phyloP scores from a whole-genome alignment of 139 green algal species.

The Volvox africanus region DNA sequence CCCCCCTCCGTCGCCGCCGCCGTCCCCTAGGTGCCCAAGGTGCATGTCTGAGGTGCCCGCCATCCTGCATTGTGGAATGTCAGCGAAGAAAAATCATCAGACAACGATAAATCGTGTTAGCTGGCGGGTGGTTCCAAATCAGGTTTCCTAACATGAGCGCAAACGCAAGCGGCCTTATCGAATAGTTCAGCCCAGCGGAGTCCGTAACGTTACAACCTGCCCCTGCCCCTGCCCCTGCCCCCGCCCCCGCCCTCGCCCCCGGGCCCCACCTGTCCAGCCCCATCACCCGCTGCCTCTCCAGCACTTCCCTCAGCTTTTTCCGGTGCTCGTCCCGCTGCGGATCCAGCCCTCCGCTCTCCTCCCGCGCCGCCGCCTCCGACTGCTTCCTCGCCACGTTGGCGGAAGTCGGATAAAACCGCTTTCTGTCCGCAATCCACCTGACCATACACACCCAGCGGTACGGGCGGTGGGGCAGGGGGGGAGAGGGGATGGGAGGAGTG shows the following conservation, averaged over 20 bases:
- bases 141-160: too few relatives aligned
- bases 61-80: background rate
- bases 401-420: constrained; percentile 58
- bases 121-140: too few relatives aligned
- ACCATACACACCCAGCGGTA: too few relatives aligned
- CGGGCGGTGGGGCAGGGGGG: too few relatives aligned
- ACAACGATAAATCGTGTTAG: too few relatives aligned
- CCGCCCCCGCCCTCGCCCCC: background rate
- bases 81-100: too few relatives aligned
- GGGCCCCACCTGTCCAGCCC: constrained; percentile 48
- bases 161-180: too few relatives aligned
- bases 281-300: constrained; percentile 59
- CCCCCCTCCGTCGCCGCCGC: background rate
- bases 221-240: background rate
- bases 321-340: constrained; percentile 32
- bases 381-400: constrained; percentile 49
- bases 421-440: constrained; percentile 67
- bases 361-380: constrained; percentile 6
- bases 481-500: too few relatives aligned
- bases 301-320: constrained; percentile 55
- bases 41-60: constrained; percentile 46
- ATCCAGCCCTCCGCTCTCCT: constrained; percentile 53
- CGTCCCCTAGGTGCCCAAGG: background rate
- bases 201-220: background rate
- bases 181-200: too few relatives aligned